Evolutionary conservation across 2,329 filamentous ascomycete genomes (phyloP), one percentile per base, ranked within the genome.

Genomic region (Aspergillus awamori): DNA sequence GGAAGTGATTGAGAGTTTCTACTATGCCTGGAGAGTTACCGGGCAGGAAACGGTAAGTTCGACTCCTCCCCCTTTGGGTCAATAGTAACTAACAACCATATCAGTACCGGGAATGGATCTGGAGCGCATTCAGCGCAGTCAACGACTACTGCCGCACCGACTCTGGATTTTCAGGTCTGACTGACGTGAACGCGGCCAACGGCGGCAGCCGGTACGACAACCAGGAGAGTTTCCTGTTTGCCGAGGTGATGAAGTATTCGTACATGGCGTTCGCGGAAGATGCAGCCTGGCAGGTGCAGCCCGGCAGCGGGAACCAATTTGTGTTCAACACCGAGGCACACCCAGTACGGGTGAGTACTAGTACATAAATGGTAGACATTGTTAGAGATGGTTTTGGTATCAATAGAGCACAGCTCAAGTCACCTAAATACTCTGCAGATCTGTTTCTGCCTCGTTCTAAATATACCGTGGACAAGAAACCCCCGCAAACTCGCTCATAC

Each of bases 141-240:
- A 88, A 87, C 69, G 74, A 75, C 30, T 89, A 85, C 15, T 88
- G 87, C 65, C 79, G 84, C 24, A 85, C 84, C 0, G 86, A 85
- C 6, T 87, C 84, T 22, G 92, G 90, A 7, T 96, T 87, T 76
- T 84, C 85, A 11, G 82, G 84, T 30, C 79, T 96, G 58, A 73
- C 69, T 0, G 76, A 96, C 72, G 90, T 96, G 49, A 91, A 90
- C 67, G 78, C 76, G 3, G 68, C 71, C 3, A 81, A 80, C 30
- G 91, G 90, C 8, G 90, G 89, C 1, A 76, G 77, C 0, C 86
- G 84, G 61, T 75, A 77, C 45, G 86, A 96, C 74, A 88, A 89
- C 73, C 90, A 94, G 82, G 91, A 96, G 78, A 93, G 89, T 69
- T 96, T 95, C 79, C 88, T 90, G 81, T 92, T 96, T 74, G 92